These are phyloP conservation scores for Agaricales sp. DNA, from an alignment of 1,284 basidiomycete genomes.

Conservation along the genomic window DNA sequence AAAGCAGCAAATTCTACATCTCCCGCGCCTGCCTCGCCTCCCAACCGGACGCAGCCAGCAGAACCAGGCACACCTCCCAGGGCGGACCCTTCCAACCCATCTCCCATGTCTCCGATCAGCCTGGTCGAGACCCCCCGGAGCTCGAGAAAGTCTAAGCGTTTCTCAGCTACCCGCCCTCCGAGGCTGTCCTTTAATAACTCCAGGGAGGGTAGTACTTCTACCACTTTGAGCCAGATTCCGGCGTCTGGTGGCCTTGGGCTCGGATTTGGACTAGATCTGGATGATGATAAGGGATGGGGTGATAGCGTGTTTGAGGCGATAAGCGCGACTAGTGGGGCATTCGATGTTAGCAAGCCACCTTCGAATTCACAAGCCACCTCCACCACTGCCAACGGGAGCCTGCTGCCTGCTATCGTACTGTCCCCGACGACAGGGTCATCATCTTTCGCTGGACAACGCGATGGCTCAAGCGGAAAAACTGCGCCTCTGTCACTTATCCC, in stretches of 20 bases:
- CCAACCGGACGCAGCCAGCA: not conserved
- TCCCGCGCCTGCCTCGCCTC: not conserved
- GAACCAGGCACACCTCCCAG: not conserved
- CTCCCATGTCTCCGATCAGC: not conserved
- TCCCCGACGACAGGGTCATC: not conserved
- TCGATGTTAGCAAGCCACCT: not conserved
- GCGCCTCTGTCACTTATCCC: not conserved
- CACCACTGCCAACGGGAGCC: not conserved
- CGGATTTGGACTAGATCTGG: not conserved
- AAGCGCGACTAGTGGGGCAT: not conserved
- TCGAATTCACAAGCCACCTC: not conserved
- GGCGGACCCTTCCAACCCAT: not conserved
- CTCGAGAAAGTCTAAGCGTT: conserved; percentile 1
- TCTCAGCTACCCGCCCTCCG: not conserved
- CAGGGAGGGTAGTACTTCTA: not conserved
- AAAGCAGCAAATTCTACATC: not conserved
- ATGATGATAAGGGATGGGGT: conserved; percentile 1
- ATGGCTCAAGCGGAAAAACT: not conserved
- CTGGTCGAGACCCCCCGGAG: not conserved
- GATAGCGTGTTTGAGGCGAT: conserved; percentile 1
- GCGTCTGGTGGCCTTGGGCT: not conserved
- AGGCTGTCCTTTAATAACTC: not conserved
- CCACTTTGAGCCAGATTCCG: not conserved
- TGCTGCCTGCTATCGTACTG: not conserved
- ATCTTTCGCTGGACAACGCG: not conserved